phyloP scores from a whole-genome alignment of 2,329 filamentous ascomycete genomes.

The Talaromyces sp. region DNA sequence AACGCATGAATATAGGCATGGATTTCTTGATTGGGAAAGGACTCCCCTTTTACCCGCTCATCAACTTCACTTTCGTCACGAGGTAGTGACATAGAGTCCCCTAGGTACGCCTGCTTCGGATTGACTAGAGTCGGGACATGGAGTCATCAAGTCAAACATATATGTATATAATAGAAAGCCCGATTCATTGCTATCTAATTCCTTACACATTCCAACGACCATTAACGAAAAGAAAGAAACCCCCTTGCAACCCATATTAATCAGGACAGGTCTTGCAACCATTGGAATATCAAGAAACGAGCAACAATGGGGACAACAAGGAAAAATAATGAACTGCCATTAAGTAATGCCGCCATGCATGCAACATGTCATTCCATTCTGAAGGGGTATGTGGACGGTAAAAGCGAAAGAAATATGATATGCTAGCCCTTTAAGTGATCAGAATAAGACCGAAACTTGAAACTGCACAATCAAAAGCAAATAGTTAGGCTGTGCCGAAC shows the following conservation, averaged over 20 bases:
- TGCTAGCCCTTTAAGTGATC: background rate
- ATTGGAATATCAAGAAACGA: background rate
- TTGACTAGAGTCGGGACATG: too few species aligned
- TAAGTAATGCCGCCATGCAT: slow-evolving; percentile 14
- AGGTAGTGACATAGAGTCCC: too few species aligned
- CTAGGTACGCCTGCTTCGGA: too few species aligned
- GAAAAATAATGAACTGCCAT: slow-evolving; percentile 8
- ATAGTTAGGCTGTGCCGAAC: background rate
- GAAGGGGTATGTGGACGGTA: slow-evolving; percentile 5
- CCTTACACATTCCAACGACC: background rate
- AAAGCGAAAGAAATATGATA: background rate
- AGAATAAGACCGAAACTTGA: background rate
- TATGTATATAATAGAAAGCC: background rate
- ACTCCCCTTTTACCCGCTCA: too few species aligned
- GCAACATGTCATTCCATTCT: slow-evolving; percentile 13
- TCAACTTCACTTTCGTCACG: too few species aligned
- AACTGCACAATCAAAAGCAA: background rate
- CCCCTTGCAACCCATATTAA: slow-evolving; percentile 2
- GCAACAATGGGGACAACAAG: background rate
- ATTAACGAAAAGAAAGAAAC: slow-evolving; percentile 1
- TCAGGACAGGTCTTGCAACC: background rate
- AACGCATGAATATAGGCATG: background rate
- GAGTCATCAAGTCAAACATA: too few species aligned
- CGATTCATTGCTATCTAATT: slow-evolving; percentile 14
- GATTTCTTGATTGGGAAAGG: background rate